These are phyloP conservation scores for Urtica urens DNA, from an alignment of 306 rosid genomes.

Conservation along the genomic window DNA sequence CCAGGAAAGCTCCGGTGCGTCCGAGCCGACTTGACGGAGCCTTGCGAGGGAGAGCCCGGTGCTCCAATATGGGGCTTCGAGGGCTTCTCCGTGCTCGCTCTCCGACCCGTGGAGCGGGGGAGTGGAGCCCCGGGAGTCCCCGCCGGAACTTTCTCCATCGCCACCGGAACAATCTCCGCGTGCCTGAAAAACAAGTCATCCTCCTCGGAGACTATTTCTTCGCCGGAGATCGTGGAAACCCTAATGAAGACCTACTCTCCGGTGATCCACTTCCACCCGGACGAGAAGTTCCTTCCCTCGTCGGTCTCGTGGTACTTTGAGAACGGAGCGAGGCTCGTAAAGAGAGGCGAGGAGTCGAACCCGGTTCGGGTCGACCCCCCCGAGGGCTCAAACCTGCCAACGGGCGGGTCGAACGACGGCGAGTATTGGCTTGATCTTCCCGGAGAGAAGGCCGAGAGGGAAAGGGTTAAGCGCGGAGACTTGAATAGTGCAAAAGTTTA, in stretches of 20 bases:
- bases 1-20: constrained; percentile 48
- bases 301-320: constrained; percentile 53
- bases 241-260: constrained; percentile 48
- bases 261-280: constrained; percentile 46
- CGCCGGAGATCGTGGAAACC: constrained; percentile 49
- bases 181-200: constrained; percentile 46
- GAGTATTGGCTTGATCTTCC: constrained; percentile 64
- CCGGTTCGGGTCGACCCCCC: constrained; percentile 32
- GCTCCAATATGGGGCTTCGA: constrained; percentile 59
- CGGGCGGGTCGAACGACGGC: constrained; percentile 41
- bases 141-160: constrained; percentile 35
- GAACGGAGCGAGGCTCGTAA: constrained; percentile 51
- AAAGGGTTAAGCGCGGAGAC: constrained; percentile 43
- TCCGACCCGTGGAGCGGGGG: constrained; percentile 46
- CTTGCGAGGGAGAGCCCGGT: constrained; percentile 33
- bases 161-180: constrained; percentile 16
- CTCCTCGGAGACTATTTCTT: constrained; percentile 8
- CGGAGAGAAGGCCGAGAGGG: constrained; percentile 20
- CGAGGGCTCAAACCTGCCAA: constrained; percentile 62
- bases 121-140: constrained; percentile 34
- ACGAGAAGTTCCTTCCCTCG: constrained; percentile 46
- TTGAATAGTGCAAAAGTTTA: constrained; percentile 30
- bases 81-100: constrained; percentile 11
- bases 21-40: constrained; percentile 49
- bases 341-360: constrained; percentile 28